Conservation (phyloP, 2,329 filamentous ascomycete species). For the Colletotrichum trifolii region DNA sequence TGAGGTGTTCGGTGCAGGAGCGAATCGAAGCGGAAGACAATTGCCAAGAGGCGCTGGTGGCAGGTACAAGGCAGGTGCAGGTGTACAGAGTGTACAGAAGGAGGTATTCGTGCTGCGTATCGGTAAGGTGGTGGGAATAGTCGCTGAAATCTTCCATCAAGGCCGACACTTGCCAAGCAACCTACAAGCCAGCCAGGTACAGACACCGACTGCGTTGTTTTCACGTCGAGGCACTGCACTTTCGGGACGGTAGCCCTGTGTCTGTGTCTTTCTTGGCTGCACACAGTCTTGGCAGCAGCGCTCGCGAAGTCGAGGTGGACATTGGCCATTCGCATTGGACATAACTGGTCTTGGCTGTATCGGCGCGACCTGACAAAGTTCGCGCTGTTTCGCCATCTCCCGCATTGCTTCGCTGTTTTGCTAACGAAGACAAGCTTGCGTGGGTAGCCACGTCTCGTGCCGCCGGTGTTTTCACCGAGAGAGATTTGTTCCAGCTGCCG, state of each 20-base stretch:
- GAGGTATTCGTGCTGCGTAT: too few relatives aligned
- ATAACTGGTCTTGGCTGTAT: conserved; percentile 22
- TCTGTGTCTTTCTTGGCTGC: conserved; percentile 31
- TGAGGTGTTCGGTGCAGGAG: conserved; percentile 1
- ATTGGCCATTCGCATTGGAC: conserved; percentile 21
- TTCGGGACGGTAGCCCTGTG: not conserved
- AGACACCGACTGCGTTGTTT: not conserved
- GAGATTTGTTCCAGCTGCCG: too few relatives aligned
- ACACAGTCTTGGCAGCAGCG: conserved; percentile 30
- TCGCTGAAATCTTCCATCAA: conserved; percentile 2
- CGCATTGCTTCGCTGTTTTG: too few relatives aligned
- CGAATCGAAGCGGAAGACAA: not conserved
- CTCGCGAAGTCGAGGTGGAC: conserved; percentile 19
- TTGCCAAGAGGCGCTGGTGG: conserved; percentile 4
- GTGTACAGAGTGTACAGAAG: not conserved
- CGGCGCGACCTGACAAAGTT: not conserved
- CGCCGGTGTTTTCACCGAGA: too few relatives aligned
- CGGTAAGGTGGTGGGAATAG: not conserved
- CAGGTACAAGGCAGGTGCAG: not conserved
- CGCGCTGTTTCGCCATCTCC: too few relatives aligned
- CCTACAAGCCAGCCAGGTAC: not conserved
- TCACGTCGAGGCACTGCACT: not conserved
- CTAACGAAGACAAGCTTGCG: too few relatives aligned
- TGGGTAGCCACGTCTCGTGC: too few relatives aligned
- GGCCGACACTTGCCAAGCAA: too few relatives aligned